Evolutionary conservation across 345 rosid species (phyloP).

Genomic region (Bruguiera sexangula): DNA sequence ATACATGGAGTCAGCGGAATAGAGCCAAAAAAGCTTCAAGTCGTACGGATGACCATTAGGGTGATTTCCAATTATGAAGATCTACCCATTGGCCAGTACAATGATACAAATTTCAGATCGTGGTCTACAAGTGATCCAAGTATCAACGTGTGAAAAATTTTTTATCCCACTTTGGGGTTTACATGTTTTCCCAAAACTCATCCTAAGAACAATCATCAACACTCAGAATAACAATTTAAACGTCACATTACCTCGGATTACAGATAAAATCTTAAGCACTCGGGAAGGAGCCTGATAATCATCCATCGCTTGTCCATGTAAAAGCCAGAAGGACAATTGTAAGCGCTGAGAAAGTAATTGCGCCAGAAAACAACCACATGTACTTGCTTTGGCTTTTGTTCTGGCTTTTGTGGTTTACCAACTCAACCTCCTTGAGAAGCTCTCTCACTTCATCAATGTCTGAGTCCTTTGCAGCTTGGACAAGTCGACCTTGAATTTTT

Average conservation of each 20-base stretch:
- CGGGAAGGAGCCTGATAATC: slow-evolving; percentile 4
- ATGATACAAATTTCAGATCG: not conserved
- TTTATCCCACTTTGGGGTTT: not conserved
- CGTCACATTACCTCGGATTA: not conserved
- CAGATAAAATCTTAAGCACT: not conserved
- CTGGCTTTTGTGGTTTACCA: slow-evolving; percentile 38
- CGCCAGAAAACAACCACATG: slow-evolving; percentile 65
- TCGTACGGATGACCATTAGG: not conserved
- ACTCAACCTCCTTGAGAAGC: slow-evolving; percentile 69
- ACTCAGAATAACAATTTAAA: not conserved
- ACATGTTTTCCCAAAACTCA: not conserved
- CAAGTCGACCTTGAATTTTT: slow-evolving; percentile 58
- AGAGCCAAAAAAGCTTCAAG: too few species aligned
- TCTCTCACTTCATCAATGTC: slow-evolving; percentile 83
- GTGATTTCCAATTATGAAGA: not conserved
- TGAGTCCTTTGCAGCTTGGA: slow-evolving; percentile 84
- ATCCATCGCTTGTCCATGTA: slow-evolving; percentile 79
- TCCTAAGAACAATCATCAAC: not conserved
- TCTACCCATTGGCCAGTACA: not conserved
- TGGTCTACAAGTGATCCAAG: not conserved
- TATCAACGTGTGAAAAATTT: not conserved
- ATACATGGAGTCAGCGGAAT: too few species aligned
- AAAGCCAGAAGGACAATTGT: slow-evolving; percentile 65
- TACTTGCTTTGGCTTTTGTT: slow-evolving; percentile 35
- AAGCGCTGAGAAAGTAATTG: slow-evolving; percentile 50